These are phyloP conservation scores for Cladosporium sp. DNA, from an alignment of 2,329 filamentous ascomycete species.

Conservation along the genomic window DNA sequence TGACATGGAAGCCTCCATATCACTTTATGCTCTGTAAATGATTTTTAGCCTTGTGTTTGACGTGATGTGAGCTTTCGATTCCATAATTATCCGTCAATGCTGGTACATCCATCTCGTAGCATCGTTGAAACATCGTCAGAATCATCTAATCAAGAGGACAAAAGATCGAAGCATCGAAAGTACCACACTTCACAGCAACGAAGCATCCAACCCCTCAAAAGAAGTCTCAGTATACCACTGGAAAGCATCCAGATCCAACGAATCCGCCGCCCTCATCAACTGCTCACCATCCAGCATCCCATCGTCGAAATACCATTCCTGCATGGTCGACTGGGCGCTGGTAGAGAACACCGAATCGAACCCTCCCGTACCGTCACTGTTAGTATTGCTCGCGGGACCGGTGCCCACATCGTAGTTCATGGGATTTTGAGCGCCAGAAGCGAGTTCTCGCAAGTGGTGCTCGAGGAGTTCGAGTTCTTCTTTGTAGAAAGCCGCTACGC, in stretches of 20 bases:
- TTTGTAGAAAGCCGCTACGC: conserved; percentile 19
- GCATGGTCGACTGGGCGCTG: background rate
- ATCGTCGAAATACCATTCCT: conserved; percentile 12
- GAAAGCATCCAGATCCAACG: conserved; percentile 53
- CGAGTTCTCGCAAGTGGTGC: conserved; percentile 6
- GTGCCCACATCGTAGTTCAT: background rate
- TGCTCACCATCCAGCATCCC: conserved; percentile 9
- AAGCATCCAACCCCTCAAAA: conserved; percentile 9
- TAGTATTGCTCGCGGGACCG: conserved; percentile 4
- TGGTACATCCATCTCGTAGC: too few species aligned
- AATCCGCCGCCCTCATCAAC: conserved; percentile 75
- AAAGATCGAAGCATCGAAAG: too few species aligned
- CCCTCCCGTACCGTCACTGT: background rate
- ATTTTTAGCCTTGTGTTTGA: too few species aligned
- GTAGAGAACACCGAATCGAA: conserved; percentile 8
- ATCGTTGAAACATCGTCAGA: too few species aligned
- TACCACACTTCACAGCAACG: background rate
- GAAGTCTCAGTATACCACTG: conserved; percentile 8
- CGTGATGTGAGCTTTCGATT: too few species aligned
- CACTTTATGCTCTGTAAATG: too few species aligned
- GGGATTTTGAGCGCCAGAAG: conserved; percentile 1
- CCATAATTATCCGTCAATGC: too few species aligned
- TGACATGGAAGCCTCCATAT: too few species aligned
- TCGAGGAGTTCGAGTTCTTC: conserved; percentile 19
- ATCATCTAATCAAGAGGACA: too few species aligned